Conservation (phyloP, 2,329 filamentous ascomycete genomes). For the Meredithiella fracta region DNA sequence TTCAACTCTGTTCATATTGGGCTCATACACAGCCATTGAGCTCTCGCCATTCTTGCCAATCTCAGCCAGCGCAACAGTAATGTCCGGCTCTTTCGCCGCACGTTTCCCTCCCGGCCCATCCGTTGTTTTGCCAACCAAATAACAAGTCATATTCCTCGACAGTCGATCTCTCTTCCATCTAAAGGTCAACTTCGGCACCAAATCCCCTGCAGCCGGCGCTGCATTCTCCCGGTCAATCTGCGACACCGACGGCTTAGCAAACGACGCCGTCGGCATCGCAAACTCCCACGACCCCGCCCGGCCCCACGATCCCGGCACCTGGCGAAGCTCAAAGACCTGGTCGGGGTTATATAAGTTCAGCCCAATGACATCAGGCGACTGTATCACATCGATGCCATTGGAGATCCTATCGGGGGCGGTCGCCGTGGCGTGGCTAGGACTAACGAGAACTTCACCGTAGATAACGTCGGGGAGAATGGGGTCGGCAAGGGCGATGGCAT, state of each 20-base stretch:
- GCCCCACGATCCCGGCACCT: slow-evolving; percentile 63
- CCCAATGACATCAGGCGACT: slow-evolving; percentile 52
- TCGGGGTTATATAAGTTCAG: slow-evolving; percentile 91
- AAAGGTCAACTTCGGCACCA: slow-evolving; percentile 63
- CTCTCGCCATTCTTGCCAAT: slow-evolving; percentile 43
- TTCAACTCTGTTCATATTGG: slow-evolving; percentile 77
- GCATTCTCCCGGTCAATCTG: slow-evolving; percentile 52
- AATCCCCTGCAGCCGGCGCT: slow-evolving; percentile 23
- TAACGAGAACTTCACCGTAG: slow-evolving; percentile 71
- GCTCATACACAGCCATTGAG: slow-evolving; percentile 71
- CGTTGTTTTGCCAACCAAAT: slow-evolving; percentile 62
- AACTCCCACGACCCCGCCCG: slow-evolving; percentile 76
- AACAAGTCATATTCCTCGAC: slow-evolving; percentile 63
- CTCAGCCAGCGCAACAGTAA: slow-evolving; percentile 79
- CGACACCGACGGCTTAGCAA: slow-evolving; percentile 63
- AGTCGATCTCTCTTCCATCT: slow-evolving; percentile 72
- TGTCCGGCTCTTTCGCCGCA: slow-evolving; percentile 84
- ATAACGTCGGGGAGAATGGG: slow-evolving; percentile 64
- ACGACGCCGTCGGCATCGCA: slow-evolving; percentile 73
- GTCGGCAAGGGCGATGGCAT: slow-evolving; percentile 73
- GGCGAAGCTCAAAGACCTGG: slow-evolving; percentile 55
- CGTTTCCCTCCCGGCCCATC: slow-evolving; percentile 40
- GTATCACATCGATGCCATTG: not conserved
- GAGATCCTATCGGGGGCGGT: slow-evolving; percentile 7
- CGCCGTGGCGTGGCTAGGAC: slow-evolving; percentile 64